These are phyloP conservation scores for Hypoxylon sp. DNA, from an alignment of 2,329 filamentous ascomycete species.

Conservation along the genomic window DNA sequence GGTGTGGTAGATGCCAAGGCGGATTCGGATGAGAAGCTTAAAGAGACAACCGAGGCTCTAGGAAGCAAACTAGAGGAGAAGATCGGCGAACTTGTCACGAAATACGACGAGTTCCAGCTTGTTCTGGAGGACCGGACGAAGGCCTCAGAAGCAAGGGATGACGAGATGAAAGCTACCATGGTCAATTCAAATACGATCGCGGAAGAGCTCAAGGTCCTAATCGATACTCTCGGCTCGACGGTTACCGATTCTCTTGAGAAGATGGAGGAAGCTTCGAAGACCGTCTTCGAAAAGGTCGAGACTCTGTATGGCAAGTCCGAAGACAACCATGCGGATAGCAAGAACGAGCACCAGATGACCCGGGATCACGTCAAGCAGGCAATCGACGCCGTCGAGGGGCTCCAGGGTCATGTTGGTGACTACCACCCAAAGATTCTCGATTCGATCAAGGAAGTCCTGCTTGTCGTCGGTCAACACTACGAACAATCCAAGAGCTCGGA, in stretches of 20 bases:
- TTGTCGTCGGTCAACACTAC: slow-evolving; percentile 85
- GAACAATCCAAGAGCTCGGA: slow-evolving; percentile 82
- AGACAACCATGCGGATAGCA: slow-evolving; percentile 77
- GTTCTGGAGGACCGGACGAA: slow-evolving; percentile 79
- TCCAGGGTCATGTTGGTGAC: slow-evolving; percentile 84
- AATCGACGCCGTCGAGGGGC: slow-evolving; percentile 75
- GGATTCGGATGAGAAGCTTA: slow-evolving; percentile 84
- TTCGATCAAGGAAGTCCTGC: slow-evolving; percentile 85
- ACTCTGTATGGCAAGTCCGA: slow-evolving; percentile 81
- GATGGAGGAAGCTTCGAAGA: slow-evolving; percentile 87
- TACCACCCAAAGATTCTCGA: slow-evolving; percentile 90
- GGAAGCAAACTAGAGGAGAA: slow-evolving; percentile 70
- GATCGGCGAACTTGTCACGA: slow-evolving; percentile 81
- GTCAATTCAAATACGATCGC: slow-evolving; percentile 81
- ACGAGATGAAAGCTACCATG: slow-evolving; percentile 78
- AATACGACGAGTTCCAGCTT: slow-evolving; percentile 87
- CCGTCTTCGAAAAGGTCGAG: slow-evolving; percentile 85
- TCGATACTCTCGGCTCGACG: slow-evolving; percentile 84
- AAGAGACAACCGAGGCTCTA: slow-evolving; percentile 66
- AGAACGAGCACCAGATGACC: slow-evolving; percentile 84
- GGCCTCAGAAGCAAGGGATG: slow-evolving; percentile 77
- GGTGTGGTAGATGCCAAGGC: slow-evolving; percentile 83
- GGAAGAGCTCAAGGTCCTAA: slow-evolving; percentile 86
- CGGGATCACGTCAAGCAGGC: slow-evolving; percentile 83
- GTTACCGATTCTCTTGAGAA: slow-evolving; percentile 87